A percentile compares a stretch with the other conserved stretches of the same genome.
These are phyloP conservation scores for Podaxis sp. DNA, from an alignment of 768 basidiomycete genomes.

Conservation along the genomic window DNA sequence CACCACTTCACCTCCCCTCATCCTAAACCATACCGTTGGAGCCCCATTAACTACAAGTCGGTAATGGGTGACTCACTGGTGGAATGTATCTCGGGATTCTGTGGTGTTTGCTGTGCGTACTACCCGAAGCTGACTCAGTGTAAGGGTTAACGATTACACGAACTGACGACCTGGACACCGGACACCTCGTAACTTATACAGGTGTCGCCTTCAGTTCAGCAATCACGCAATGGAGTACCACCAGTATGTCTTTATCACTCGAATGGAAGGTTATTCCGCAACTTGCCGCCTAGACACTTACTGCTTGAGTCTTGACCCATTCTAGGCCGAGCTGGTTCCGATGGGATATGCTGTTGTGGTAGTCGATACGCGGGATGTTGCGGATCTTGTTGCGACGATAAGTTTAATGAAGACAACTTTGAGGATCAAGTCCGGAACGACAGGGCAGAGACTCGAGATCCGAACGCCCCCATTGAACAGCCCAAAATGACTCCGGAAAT, in stretches of 20 bases:
- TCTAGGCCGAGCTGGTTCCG: conserved; percentile 23
- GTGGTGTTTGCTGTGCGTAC: conserved; percentile 30
- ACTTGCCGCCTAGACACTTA: conserved; percentile 1
- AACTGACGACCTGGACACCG: background rate
- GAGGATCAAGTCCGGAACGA: conserved; percentile 38
- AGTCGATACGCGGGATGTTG: conserved; percentile 40
- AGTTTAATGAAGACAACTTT: conserved; percentile 47
- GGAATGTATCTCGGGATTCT: conserved; percentile 21
- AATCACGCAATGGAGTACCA: conserved; percentile 27
- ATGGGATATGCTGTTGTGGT: conserved; percentile 31
- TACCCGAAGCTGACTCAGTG: background rate
- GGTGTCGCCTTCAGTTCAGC: background rate
- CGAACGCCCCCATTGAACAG: conserved; percentile 26
- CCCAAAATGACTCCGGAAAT: conserved; percentile 26
- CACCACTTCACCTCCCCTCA: background rate
- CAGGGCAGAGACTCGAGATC: conserved; percentile 35
- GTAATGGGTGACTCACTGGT: background rate
- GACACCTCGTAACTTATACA: background rate
- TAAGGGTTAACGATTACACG: background rate
- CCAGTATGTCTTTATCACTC: conserved; percentile 18
- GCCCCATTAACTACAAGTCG: background rate
- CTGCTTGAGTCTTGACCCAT: background rate
- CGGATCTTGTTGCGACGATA: conserved; percentile 40
- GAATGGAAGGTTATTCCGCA: background rate
- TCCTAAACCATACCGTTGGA: background rate